Conservation (phyloP, 2,329 filamentous ascomycete species). For the Xylariaceae sp. region DNA sequence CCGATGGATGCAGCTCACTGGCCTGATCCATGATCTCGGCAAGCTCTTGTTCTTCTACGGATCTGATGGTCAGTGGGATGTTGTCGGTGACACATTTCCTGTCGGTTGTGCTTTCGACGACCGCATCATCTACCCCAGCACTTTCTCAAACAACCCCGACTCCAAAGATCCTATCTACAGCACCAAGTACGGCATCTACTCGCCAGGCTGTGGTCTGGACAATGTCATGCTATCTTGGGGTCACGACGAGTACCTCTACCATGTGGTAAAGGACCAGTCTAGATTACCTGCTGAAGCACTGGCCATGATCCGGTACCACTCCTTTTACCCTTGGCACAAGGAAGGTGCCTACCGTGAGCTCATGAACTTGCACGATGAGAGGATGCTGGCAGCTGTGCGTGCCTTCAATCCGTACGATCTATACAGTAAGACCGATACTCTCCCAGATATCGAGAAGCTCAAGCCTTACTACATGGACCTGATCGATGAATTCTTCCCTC, state of each 20-base stretch:
- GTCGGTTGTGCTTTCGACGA: conserved; percentile 73
- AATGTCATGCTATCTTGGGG: conserved; percentile 91
- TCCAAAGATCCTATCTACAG: conserved; percentile 54
- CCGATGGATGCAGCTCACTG: conserved; percentile 76
- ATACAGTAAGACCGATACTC: conserved; percentile 85
- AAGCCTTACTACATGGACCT: conserved; percentile 76
- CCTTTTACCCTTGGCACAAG: conserved; percentile 88
- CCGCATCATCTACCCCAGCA: conserved; percentile 75
- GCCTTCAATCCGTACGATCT: conserved; percentile 90
- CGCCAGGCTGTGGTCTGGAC: conserved; percentile 69
- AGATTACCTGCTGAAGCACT: conserved; percentile 75
- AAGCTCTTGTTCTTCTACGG: conserved; percentile 79
- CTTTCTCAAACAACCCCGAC: conserved; percentile 76
- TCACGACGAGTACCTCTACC: conserved; percentile 84
- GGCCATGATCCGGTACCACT: conserved; percentile 91
- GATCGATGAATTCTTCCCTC: conserved; percentile 70
- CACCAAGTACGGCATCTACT: conserved; percentile 28
- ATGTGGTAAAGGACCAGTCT: conserved; percentile 78
- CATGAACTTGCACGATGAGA: conserved; percentile 77
- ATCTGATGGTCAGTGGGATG: conserved; percentile 87
- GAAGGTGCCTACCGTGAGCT: conserved; percentile 75
- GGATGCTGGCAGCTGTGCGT: conserved; percentile 75
- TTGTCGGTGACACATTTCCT: conserved; percentile 82
- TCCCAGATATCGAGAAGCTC: conserved; percentile 70
- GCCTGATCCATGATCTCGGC: conserved; percentile 74